Conservation (phyloP, 805 yeast species). For the Kluyveromyces siamensis region DNA sequence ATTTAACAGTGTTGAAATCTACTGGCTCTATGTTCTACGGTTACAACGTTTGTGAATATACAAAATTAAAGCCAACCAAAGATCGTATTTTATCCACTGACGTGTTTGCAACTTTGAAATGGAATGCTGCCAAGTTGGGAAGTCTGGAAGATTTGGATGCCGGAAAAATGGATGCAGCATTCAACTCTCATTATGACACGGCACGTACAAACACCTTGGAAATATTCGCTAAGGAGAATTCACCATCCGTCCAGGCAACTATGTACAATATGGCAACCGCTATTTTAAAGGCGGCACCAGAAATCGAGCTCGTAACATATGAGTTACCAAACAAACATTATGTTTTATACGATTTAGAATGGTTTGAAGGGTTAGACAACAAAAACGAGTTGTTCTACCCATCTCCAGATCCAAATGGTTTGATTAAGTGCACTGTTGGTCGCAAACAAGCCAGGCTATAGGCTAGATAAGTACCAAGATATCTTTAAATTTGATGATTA, state of each 20-base stretch:
- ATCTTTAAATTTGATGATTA: no score
- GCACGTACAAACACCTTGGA: conserved; percentile 67
- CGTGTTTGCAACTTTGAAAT: conserved; percentile 65
- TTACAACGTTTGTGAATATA: conserved; percentile 76
- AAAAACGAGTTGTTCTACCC: conserved; percentile 85
- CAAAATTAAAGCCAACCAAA: conserved; percentile 72
- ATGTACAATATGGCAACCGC: conserved; percentile 86
- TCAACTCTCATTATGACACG: conserved; percentile 52
- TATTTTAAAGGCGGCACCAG: conserved; percentile 50
- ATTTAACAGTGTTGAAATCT: conserved; percentile 75
- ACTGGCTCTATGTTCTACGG: conserved; percentile 93
- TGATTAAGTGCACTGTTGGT: conserved; percentile 79
- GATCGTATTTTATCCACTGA: conserved; percentile 88
- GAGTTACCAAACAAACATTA: conserved; percentile 88
- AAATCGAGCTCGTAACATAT: conserved; percentile 59
- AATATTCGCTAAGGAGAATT: conserved; percentile 74
- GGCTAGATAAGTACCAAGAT: conserved; percentile 4
- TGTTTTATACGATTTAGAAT: conserved; percentile 66
- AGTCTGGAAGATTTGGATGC: conserved; percentile 40
- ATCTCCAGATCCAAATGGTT: conserved; percentile 85
- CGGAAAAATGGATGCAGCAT: conserved; percentile 50
- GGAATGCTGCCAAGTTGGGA: conserved; percentile 41
- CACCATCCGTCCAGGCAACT: conserved; percentile 94
- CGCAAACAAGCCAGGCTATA: conserved; percentile 55
- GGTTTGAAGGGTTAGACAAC: conserved; percentile 73